Evolutionary conservation across 2,329 filamentous ascomycete species (phyloP).

Genomic region (Elsinoe australis): DNA sequence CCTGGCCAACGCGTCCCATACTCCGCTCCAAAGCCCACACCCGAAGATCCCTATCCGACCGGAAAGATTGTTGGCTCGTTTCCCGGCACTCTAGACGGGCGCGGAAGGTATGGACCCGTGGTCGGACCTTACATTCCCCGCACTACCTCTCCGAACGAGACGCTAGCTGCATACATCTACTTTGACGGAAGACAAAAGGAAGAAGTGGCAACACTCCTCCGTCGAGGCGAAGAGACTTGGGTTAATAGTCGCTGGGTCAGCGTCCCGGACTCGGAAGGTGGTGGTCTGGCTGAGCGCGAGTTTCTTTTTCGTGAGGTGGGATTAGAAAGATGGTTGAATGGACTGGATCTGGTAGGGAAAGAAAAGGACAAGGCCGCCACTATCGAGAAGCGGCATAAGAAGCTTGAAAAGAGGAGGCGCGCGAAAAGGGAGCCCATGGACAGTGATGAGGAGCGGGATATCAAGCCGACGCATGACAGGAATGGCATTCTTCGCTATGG

Average conservation of each 20-base stretch:
- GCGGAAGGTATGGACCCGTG: slow-evolving; percentile 48
- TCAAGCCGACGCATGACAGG: slow-evolving; percentile 33
- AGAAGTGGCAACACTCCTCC: slow-evolving; percentile 87
- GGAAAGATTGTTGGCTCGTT: slow-evolving; percentile 72
- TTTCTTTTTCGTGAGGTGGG: slow-evolving; percentile 97
- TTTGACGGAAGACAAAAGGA: slow-evolving; percentile 94
- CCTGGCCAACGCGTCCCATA: slow-evolving; percentile 85
- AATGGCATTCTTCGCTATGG: slow-evolving; percentile 71
- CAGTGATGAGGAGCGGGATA: slow-evolving; percentile 43
- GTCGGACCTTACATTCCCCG: slow-evolving; percentile 84
- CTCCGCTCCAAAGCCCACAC: slow-evolving; percentile 73
- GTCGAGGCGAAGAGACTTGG: slow-evolving; percentile 95
- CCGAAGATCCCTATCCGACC: slow-evolving; percentile 69
- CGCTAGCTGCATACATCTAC: slow-evolving; percentile 97
- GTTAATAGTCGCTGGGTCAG: slow-evolving; percentile 98
- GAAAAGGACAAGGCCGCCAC: slow-evolving; percentile 69
- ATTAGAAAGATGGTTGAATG: slow-evolving; percentile 91
- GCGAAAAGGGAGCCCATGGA: slow-evolving; percentile 57
- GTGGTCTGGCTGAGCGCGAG: slow-evolving; percentile 89
- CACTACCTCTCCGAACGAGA: slow-evolving; percentile 90
- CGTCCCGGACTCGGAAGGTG: slow-evolving; percentile 81
- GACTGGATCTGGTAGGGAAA: slow-evolving; percentile 77
- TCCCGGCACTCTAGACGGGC: slow-evolving; percentile 46
- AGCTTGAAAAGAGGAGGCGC: slow-evolving; percentile 67
- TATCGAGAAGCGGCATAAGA: slow-evolving; percentile 50